Percentiles rank a stretch among this genome's conserved stretches.
phyloP scores from a whole-genome alignment of 179 eudicot species.

The Monotropa hypopitys region DNA sequence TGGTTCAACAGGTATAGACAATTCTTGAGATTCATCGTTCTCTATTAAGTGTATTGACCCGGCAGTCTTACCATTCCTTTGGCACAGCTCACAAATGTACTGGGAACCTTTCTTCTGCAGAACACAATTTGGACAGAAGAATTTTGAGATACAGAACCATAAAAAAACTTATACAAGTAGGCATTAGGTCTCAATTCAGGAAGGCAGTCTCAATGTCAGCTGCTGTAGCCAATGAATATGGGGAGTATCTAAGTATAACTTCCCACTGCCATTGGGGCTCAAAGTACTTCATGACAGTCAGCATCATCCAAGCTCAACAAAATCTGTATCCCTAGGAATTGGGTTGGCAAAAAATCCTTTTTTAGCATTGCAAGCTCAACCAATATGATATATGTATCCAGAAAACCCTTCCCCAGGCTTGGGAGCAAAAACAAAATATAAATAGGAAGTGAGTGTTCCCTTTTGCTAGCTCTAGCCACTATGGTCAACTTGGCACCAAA shows the following conservation, averaged over 20 bases:
- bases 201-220: background rate
- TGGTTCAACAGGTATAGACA: constrained; percentile 12
- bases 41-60: constrained; percentile 14
- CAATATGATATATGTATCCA: background rate
- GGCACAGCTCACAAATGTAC: constrained; percentile 75
- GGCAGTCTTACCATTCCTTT: constrained; percentile 42
- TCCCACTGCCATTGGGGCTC: background rate
- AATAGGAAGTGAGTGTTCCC: background rate
- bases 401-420: background rate
- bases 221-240: background rate
- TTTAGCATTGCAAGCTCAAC: background rate
- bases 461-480: background rate
- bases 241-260: background rate
- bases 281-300: background rate
- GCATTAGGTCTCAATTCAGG: background rate
- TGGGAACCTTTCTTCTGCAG: constrained; percentile 33
- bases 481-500: background rate
- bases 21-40: constrained; percentile 14
- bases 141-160: background rate
- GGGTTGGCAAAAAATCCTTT: background rate
- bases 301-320: background rate
- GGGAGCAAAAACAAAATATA: background rate
- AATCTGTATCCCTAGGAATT: background rate
- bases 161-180: background rate
- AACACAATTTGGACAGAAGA: constrained; percentile 3